These are phyloP conservation scores for Pinus tabuliformis DNA, from an alignment of 75 land plant species.

Conservation along the genomic window DNA sequence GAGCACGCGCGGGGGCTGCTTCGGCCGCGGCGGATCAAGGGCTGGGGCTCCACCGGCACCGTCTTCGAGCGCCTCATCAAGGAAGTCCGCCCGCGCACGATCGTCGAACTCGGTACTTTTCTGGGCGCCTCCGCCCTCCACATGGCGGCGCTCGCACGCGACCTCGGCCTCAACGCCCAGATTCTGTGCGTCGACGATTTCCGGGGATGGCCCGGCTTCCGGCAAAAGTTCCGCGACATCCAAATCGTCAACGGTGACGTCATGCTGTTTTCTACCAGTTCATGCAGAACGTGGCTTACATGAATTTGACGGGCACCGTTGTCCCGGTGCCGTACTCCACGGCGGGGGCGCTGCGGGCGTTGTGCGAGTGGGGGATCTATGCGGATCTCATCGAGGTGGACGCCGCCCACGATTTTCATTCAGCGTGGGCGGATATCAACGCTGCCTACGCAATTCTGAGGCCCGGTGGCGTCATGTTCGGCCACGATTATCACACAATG, in stretches of 20 bases:
- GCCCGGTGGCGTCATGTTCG: constrained; percentile 90
- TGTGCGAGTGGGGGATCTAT: constrained; percentile 77
- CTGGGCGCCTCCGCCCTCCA: constrained; percentile 89
- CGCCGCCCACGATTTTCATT: constrained; percentile 91
- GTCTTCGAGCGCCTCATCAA: constrained; percentile 70
- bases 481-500: constrained; percentile 73
- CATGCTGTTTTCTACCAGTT: constrained; percentile 74
- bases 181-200: constrained; percentile 92
- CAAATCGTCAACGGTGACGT: constrained; percentile 60
- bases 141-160: constrained; percentile 51
- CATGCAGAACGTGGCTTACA: constrained; percentile 64
- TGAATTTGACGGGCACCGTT: constrained; percentile 29
- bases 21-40: constrained; percentile 36
- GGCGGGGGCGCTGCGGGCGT: constrained; percentile 41
- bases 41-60: constrained; percentile 79
- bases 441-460: constrained; percentile 55
- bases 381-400: constrained; percentile 87
- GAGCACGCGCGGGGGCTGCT: constrained; percentile 30
- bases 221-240: constrained; percentile 38
- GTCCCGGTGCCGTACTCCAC: constrained; percentile 80
- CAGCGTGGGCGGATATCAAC: constrained; percentile 95
- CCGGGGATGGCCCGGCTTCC: constrained; percentile 96
- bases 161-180: constrained; percentile 31
- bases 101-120: constrained; percentile 85
- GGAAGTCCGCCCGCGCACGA: constrained; percentile 52